These are phyloP conservation scores for Purshia tridentata DNA, from an alignment of 306 rosid genomes.

Conservation along the genomic window DNA sequence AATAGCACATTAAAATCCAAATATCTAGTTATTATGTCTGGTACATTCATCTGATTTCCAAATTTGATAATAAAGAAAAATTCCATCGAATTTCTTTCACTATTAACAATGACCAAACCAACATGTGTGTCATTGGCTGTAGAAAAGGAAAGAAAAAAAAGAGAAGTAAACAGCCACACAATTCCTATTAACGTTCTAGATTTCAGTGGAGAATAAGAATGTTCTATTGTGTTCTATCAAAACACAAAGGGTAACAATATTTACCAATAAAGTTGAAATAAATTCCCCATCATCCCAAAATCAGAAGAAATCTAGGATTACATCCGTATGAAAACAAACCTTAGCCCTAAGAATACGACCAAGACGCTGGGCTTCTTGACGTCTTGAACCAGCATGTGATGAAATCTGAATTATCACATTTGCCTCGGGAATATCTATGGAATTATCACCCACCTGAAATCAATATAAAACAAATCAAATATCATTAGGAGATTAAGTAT, in stretches of 20 bases:
- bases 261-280: background rate
- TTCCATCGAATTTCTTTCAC: background rate
- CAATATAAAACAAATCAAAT: background rate
- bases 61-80: background rate
- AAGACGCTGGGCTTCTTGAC: slow-evolving; percentile 98
- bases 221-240: too few species aligned
- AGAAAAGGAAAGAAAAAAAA: too few species aligned
- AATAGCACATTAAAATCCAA: background rate
- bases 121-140: too few species aligned
- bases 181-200: too few species aligned
- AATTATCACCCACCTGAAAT: slow-evolving; percentile 94
- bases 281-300: slow-evolving; percentile 7
- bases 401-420: slow-evolving; percentile 97
- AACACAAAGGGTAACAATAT: too few species aligned
- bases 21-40: background rate
- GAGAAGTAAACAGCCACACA: too few species aligned
- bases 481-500: background rate
- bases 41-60: background rate
- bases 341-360: slow-evolving; percentile 99
- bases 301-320: background rate
- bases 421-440: slow-evolving; percentile 96
- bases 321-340: slow-evolving; percentile 44
- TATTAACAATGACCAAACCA: too few species aligned
- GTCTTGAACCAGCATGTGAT: slow-evolving; percentile 98
- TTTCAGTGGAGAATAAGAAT: too few species aligned